Base-by-base conservation (phyloP, 176 grass and related monocot genomes). In the Oryza australiensis region DNA sequence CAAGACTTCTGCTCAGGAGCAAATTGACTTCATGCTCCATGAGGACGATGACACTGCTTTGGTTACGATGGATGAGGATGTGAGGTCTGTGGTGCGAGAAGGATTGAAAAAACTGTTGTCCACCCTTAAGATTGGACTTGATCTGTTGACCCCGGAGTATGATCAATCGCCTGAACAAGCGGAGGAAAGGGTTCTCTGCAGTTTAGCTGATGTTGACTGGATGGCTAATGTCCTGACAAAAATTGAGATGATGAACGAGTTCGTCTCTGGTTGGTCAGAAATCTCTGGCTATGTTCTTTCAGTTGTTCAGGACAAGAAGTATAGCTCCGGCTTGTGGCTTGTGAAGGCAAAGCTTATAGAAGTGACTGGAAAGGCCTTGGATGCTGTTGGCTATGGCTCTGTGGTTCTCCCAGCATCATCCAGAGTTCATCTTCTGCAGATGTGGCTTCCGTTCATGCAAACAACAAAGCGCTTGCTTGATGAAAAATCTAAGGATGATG, bases 21-120 rank as follows among this genome's bases (percentile, higher is more conserved):
- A 98, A 93, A 85, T 95, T 37, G 95, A 98, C 66, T 98, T 95
- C 79, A 98, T 98, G 92, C 91, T 98, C 77, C 82, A 91, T 30
- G 82, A 89, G 35, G 95, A 94, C 62, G 88, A 84, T 74, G 90
- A 93, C 38, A 84, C 81, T 78, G 86, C 92, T 84, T 90, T 95
- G 46, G 80, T 95, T 70, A 81, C 76, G 41, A 87, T 88, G 72
- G 95, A 98, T 90, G 88, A 91, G 70, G 92, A 95, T 71, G 89
- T 98, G 72, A 95, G 74, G 62, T 98, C 81, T 65, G 79, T 86
- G 74, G 73, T 90, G 59, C 80, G 12, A 73, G 80, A 73, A 64
- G 92, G 95, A 59, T 76, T 90, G 70, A 82, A 26, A 62, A 89
- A 89, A 72, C 80, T 98, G 72, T 78, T 95, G 26, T 78, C 66